These are phyloP conservation scores for Colletotrichum tabaci DNA, from an alignment of 2,329 filamentous ascomycete species.

Conservation along the genomic window DNA sequence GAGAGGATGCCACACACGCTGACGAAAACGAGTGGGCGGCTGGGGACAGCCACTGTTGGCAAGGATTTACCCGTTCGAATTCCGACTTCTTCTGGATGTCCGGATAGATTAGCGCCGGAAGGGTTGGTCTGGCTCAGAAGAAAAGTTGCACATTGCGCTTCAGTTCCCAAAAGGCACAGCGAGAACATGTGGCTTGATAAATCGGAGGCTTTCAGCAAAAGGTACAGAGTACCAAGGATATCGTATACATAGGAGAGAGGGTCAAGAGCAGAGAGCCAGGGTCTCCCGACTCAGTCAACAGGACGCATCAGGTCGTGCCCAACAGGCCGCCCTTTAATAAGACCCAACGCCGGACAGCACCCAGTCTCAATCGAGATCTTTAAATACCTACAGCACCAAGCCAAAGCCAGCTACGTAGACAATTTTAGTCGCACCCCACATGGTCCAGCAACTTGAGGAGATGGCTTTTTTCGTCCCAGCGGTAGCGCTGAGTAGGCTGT, in stretches of 20 bases:
- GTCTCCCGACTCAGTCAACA: slow-evolving; percentile 27
- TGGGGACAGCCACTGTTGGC: not conserved
- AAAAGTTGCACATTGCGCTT: slow-evolving; percentile 6
- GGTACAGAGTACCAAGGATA: not conserved
- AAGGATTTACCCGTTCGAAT: not conserved
- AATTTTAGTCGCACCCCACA: slow-evolving; percentile 11
- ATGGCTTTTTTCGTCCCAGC: not conserved
- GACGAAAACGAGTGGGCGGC: slow-evolving; percentile 1
- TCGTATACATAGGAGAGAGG: not conserved
- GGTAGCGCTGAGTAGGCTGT: not conserved
- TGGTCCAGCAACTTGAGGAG: slow-evolving; percentile 6
- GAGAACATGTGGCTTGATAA: not conserved
- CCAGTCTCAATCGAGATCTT: slow-evolving; percentile 33
- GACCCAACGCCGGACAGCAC: slow-evolving; percentile 10
- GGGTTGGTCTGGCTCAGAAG: slow-evolving; percentile 17
- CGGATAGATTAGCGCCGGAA: slow-evolving; percentile 9
- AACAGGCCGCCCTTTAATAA: slow-evolving; percentile 35
- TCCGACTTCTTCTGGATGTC: slow-evolving; percentile 2
- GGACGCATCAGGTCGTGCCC: slow-evolving; percentile 28
- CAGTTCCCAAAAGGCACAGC: not conserved
- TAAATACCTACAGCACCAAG: slow-evolving; percentile 30
- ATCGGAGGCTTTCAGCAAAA: slow-evolving; percentile 6
- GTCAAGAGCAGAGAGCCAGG: slow-evolving; percentile 8
- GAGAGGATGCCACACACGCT: not conserved
- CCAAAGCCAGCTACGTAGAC: slow-evolving; percentile 22